Evolutionary conservation across 1,139 yeast species (phyloP), one percentile per base, ranked within the genome.

Genomic region (Magnusiomyces magnusii): DNA sequence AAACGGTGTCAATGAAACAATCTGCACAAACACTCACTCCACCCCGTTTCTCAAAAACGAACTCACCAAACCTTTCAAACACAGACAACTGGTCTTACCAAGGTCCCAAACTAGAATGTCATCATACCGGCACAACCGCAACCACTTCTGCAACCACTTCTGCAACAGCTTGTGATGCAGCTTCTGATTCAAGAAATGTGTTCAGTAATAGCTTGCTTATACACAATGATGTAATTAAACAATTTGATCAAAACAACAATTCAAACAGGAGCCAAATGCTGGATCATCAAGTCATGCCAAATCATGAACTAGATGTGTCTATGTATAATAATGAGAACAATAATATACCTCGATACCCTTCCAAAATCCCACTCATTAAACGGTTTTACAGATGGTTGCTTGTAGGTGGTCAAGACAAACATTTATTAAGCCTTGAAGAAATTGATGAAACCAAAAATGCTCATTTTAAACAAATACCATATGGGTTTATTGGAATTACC

Each of bases 311-410:
- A 31, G 36, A 31, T 9, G 13, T 13, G 13, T 7, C 36, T 41
- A 41, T 41, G 47, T 19, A 5, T 15, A n/a, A n/a, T n/a, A n/a
- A n/a, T n/a, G n/a, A n/a, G n/a, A n/a, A n/a, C n/a, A n/a, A n/a
- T n/a, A n/a, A n/a, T n/a, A n/a, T n/a, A n/a, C n/a, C n/a, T n/a
- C n/a, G n/a, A n/a, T n/a, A n/a, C n/a, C n/a, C 49, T 23, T 17
- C 49, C 27, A 9, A 44, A 21, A 44, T 44, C 7, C 53, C 55
- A 1, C 24, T 52, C 25, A 41, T 41, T 10, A 52, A 52, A 28
- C 47, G 55, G 10, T 41, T 52, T 39, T 41, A 41, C 39, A 31
- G 55, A n/a, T 52, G 55, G 55, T 24, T 52, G 23, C 13, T 52
- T 24, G 19, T 52, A 7, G 55, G 55, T 23, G 55, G 55, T 3